Evolutionary conservation across 805 yeast genomes (phyloP), one percentile per base, ranked within the genome.

Genomic region (Kazachstania bromeliacearum): DNA sequence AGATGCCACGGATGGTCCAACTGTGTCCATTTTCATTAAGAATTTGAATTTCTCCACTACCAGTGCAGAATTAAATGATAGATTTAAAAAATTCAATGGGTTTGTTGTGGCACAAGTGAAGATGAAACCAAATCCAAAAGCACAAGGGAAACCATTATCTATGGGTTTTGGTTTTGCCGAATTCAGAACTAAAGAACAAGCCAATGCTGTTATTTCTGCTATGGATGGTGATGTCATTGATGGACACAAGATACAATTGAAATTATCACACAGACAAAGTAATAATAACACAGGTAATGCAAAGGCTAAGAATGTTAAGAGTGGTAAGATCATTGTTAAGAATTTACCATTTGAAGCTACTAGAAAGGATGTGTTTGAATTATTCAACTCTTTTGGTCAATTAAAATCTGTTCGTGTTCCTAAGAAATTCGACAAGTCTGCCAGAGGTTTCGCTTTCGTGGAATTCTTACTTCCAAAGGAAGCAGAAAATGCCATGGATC

Each of bases 141-240:
- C 75, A 41, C 54, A 71, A 2, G 80, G 78, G 8, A 72, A 72
- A 39, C 62, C 68, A n/a, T 69, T 77, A 41, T 85, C 96, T 49
- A 92, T 92, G 98, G 98, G 98, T 15, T 92, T 87, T 53, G 98
- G 98, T 1, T 92, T 92, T 63, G 96, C 75, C 10, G 98, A 92
- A 61, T 92, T 85, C 60, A 75, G 67, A 47, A 74, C 88, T 2
- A 75, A 73, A 46, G 84, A 77, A 27, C 77, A 81, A 50, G 98
- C 98, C 0, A 68, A 73, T 28, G 67, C 71, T 9, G 97, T 95
- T 5, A 75, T 85, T 33, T 58, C 68, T 23, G 70, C 79, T 0
- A 62, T 85, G 65, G 84, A 88, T 57, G 94, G 85, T 3, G 70
- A 75, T 36, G 75, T 75, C 2, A 68, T 92, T 38, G 95, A 85